Conservation (phyloP, 768 basidiomycete genomes). For the Rhizopogon vinicolor region DNA sequence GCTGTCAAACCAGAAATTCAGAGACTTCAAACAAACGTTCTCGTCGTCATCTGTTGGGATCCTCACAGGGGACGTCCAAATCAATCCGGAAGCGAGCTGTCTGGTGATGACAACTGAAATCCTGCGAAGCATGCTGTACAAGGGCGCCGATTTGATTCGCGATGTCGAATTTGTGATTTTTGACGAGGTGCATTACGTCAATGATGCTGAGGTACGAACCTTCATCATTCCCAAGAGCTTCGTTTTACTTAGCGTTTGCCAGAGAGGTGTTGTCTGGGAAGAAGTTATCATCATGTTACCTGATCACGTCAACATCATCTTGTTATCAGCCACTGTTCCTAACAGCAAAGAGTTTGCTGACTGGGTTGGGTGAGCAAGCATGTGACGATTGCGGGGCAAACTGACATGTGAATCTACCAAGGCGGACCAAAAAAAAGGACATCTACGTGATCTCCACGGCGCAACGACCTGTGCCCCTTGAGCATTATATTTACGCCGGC, state of each 20-base stretch:
- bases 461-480: conserved; percentile 93
- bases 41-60: conserved; percentile 90
- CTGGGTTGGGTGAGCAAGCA: conserved; percentile 86
- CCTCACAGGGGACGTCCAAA: conserved; percentile 97
- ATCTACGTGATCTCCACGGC: conserved; percentile 98
- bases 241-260: conserved; percentile 9
- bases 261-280: conserved; percentile 99
- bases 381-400: background rate
- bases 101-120: conserved; percentile 99
- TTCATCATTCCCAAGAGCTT: conserved; percentile 2
- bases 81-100: conserved; percentile 96
- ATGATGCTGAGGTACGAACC: conserved; percentile 84
- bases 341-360: conserved; percentile 98
- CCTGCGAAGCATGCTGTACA: conserved; percentile 95
- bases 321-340: conserved; percentile 95
- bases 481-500: conserved; percentile 96
- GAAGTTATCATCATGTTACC: conserved; percentile 99
- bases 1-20: conserved; percentile 96
- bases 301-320: conserved; percentile 96
- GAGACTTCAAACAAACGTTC: conserved; percentile 98
- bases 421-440: conserved; percentile 98
- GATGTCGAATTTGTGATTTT: conserved; percentile 99
- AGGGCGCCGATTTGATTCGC: conserved; percentile 96
- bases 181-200: conserved; percentile 99
- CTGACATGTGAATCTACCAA: conserved; percentile 25